Evolutionary conservation across 495 filamentous ascomycete genomes (phyloP).

Genomic region (Durotheca rogersii): DNA sequence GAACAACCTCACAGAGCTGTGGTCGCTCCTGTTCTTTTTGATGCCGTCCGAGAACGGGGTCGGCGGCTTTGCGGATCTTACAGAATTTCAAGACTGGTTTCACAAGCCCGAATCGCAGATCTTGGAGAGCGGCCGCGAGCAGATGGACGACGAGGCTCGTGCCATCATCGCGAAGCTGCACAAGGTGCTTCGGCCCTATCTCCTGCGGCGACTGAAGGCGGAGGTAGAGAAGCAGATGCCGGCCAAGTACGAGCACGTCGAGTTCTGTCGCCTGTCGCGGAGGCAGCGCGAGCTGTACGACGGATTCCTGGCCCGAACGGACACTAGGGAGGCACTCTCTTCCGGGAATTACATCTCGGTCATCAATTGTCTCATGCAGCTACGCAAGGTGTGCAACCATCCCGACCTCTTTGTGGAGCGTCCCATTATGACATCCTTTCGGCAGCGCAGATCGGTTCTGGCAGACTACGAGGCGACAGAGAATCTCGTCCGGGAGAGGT

Average conservation of each 20-base stretch:
- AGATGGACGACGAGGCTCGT: constrained; percentile 89
- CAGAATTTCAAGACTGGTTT: constrained; percentile 93
- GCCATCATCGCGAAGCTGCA: constrained; percentile 88
- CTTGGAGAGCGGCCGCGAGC: constrained; percentile 86
- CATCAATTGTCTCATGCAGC: constrained; percentile 97
- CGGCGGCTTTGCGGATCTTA: constrained; percentile 83
- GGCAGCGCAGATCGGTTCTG: constrained; percentile 81
- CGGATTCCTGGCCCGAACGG: constrained; percentile 90
- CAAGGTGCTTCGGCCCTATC: constrained; percentile 86
- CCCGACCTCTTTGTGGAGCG: constrained; percentile 97
- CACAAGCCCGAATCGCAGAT: constrained; percentile 91
- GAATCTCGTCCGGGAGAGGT: constrained; percentile 62
- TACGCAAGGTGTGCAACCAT: constrained; percentile 98
- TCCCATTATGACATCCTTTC: constrained; percentile 95
- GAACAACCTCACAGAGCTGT: constrained; percentile 94
- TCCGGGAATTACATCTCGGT: constrained; percentile 97
- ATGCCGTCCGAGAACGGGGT: constrained; percentile 87
- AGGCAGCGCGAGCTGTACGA: constrained; percentile 95
- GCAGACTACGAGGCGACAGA: constrained; percentile 79
- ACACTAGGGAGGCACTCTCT: constrained; percentile 83
- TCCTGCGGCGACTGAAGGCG: constrained; percentile 88
- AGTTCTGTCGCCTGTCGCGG: constrained; percentile 92
- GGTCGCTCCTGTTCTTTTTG: constrained; percentile 95
- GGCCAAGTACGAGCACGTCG: constrained; percentile 93
- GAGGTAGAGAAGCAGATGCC: constrained; percentile 99